phyloP scores from a whole-genome alignment of 805 yeast genomes.

The Komagataella kurtzmanii region DNA sequence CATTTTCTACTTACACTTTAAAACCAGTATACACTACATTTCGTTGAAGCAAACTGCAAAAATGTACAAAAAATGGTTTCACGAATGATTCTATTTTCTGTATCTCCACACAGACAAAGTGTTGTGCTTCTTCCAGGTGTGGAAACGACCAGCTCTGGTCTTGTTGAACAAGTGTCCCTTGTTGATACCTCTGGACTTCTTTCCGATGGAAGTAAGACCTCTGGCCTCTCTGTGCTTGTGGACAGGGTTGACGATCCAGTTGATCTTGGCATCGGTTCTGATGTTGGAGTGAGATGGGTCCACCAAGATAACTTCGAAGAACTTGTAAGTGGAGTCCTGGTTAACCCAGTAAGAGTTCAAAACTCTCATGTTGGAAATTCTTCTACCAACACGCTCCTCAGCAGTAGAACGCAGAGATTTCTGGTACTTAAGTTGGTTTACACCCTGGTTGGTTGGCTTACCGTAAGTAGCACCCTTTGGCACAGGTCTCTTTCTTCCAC shows the following conservation, averaged over 20 bases:
- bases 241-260: constrained; percentile 99
- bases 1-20: background rate
- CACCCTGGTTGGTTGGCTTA: constrained; percentile 99
- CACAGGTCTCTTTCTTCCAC: constrained; percentile 99
- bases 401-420: constrained; percentile 96
- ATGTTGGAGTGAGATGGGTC: constrained; percentile 98
- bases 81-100: constrained; percentile 47
- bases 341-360: constrained; percentile 99
- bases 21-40: background rate
- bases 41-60: background rate
- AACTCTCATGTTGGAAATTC: constrained; percentile 97
- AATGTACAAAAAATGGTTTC: background rate
- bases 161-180: constrained; percentile 99
- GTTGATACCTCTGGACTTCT: constrained; percentile 99
- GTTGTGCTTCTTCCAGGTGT: constrained; percentile 99
- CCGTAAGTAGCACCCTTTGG: constrained; percentile 99
- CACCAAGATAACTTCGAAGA: constrained; percentile 93
- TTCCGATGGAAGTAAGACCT: constrained; percentile 97
- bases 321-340: constrained; percentile 99
- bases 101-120: constrained; percentile 98
- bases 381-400: constrained; percentile 99
- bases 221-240: constrained; percentile 99
- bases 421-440: constrained; percentile 98
- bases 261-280: constrained; percentile 96
- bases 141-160: constrained; percentile 97